Percentiles rank a stretch among this genome's conserved stretches.
Conservation (phyloP, 257 asterid species). For the Solanum dulcamara region DNA sequence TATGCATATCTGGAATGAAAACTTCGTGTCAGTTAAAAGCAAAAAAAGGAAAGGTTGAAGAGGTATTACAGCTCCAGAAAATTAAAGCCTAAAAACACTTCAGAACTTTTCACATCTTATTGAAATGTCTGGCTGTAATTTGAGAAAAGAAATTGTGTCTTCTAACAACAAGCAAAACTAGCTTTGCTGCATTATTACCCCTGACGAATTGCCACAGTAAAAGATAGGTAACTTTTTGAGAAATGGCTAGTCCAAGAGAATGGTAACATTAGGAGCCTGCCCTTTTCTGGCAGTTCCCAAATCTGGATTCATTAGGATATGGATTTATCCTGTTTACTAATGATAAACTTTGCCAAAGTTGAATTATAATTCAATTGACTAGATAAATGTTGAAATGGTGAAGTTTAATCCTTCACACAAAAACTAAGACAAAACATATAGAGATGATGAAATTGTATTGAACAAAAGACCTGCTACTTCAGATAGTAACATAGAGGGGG, state of each 20-base stretch:
- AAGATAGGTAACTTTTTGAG: not conserved
- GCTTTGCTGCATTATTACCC: not conserved
- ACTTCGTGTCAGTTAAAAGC: not conserved
- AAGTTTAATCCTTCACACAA: not conserved
- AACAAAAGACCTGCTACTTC: not conserved
- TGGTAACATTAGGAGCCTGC: not conserved
- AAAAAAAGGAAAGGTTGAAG: not conserved
- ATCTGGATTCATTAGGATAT: not conserved
- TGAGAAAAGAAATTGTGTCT: not conserved
- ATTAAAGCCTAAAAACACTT: not conserved
- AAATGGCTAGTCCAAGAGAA: not conserved
- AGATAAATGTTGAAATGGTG: not conserved
- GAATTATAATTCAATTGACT: not conserved
- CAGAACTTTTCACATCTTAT: not conserved
- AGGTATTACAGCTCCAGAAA: not conserved
- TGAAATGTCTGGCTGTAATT: not conserved
- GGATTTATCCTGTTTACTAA: not conserved
- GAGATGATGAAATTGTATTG: not conserved
- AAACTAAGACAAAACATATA: not conserved
- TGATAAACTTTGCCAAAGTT: not conserved
- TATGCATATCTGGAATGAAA: constrained; percentile 65
- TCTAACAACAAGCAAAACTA: not conserved
- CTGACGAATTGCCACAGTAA: not conserved
- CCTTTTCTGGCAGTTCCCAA: not conserved
- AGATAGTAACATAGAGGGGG: not conserved